Evolutionary conservation across 75 land plant genomes (phyloP), one percentile per base, ranked within the genome.

Genomic region (Azolla pinnata): DNA sequence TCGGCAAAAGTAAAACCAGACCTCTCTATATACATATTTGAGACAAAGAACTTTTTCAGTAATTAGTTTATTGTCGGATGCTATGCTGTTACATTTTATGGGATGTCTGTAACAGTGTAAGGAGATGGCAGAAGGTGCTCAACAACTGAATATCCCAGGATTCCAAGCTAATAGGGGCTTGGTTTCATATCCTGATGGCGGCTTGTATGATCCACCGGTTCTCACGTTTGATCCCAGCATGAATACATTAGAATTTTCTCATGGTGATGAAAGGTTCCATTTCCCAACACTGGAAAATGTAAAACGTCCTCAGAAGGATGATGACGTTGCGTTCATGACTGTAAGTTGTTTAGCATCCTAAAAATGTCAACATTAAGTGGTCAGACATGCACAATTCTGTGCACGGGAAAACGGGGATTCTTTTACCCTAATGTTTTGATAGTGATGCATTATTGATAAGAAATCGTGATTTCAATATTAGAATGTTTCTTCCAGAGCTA

Each of bases 271-370:
- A 1, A 74, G 63, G 35, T 86, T 86, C 30, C 59, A 31, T n/a
- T 79, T 79, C 68, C 86, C 90, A 33, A 24, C 54, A 12, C 1
- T 66, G 0, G 55, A 59, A 17, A 62, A 34, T 16, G 46, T 79
- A n/a, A 16, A 67, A 30, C 78, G 75, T 50, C 86, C 86, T 0
- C 27, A 67, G 12, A 75, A 44, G 20, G 90, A 86, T 30, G 86
- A 82, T 33, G 90, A 86, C 55, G 69, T 86, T 55, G 90, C 86
- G 45, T 86, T 80, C 60, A 83, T 86, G 83, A 78, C 64, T 32
- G 88, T 85, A 61, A 57, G 74, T 64, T n/a, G n/a, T n/a, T n/a
- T n/a, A n/a, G n/a, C n/a, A n/a, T n/a, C n/a, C n/a, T n/a, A n/a
- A n/a, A n/a, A n/a, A n/a, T n/a, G n/a, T n/a, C n/a, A n/a, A n/a